Conservation (phyloP, 768 basidiomycete species). For the Mrakia hoshinonis region DNA sequence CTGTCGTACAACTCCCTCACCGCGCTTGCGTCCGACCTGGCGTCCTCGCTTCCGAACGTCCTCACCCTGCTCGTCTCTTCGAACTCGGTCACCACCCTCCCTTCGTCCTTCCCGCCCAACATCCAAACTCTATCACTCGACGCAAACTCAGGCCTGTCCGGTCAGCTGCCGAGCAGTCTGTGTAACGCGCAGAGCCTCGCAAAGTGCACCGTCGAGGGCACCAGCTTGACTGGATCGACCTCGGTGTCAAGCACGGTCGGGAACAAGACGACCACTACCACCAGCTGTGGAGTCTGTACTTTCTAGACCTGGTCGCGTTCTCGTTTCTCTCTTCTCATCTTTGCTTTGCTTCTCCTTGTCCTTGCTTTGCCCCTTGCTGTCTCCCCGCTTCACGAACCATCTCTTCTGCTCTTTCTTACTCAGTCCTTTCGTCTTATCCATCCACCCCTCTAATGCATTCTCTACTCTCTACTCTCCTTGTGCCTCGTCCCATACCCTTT, state of each 20-base stretch:
- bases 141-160: constrained; percentile 36
- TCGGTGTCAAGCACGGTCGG: constrained; percentile 4
- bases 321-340: background rate
- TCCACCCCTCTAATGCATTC: too few species aligned
- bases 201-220: constrained; percentile 38
- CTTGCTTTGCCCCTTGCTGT: background rate
- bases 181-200: constrained; percentile 33
- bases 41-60: background rate
- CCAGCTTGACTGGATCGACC: constrained; percentile 29
- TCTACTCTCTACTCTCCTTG: too few species aligned
- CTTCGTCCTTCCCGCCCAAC: constrained; percentile 35
- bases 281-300: constrained; percentile 30
- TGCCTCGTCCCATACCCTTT: too few species aligned
- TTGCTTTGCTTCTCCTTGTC: too few species aligned
- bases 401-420: too few species aligned
- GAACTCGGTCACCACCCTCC: constrained; percentile 35
- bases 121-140: constrained; percentile 37
- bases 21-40: constrained; percentile 21
- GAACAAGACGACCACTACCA: constrained; percentile 13
- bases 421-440: background rate
- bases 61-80: constrained; percentile 33
- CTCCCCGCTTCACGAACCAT: background rate
- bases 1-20: constrained; percentile 39
- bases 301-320: constrained; percentile 11
- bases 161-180: constrained; percentile 33